phyloP scores from a whole-genome alignment of 768 basidiomycete species.

The Amanita rimosa region DNA sequence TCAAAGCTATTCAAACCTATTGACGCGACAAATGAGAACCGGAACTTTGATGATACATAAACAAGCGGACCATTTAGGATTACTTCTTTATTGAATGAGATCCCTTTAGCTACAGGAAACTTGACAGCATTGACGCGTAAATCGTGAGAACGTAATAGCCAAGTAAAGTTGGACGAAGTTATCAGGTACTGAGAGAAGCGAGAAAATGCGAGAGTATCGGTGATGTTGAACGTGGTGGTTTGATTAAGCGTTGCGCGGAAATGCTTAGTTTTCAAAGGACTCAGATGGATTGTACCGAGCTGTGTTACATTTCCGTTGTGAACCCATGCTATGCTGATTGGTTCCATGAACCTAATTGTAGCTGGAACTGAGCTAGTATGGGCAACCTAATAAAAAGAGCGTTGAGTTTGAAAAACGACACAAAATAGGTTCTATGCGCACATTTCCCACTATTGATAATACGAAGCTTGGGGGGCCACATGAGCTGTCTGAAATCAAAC shows the following conservation, averaged over 20 bases:
- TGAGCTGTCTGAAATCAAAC: background rate
- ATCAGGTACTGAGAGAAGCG: conserved; percentile 54
- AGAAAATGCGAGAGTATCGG: conserved; percentile 45
- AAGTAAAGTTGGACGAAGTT: conserved; percentile 56
- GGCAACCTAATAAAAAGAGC: conserved; percentile 29
- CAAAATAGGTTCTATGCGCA: conserved; percentile 15
- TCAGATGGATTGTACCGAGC: conserved; percentile 44
- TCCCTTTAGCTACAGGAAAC: conserved; percentile 55
- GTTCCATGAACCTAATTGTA: conserved; percentile 46
- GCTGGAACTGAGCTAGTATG: conserved; percentile 61
- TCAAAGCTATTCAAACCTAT: conserved; percentile 52
- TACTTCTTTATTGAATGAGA: conserved; percentile 52
- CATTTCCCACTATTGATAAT: conserved; percentile 41
- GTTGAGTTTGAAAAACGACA: background rate
- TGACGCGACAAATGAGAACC: conserved; percentile 1
- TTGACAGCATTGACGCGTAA: conserved; percentile 54
- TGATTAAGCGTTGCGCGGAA: conserved; percentile 56
- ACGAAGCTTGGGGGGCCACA: conserved; percentile 29
- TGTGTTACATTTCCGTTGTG: conserved; percentile 30
- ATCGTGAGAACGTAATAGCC: conserved; percentile 46
- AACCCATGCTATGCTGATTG: conserved; percentile 51
- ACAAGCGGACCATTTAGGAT: conserved; percentile 37
- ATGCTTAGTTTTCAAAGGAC: conserved; percentile 32
- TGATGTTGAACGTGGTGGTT: conserved; percentile 44
- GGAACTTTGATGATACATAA: background rate